A percentile compares a stretch with the other conserved stretches of the same genome.
Evolutionary conservation across 75 land plant genomes (phyloP).

Genomic region (Pinus taeda): DNA sequence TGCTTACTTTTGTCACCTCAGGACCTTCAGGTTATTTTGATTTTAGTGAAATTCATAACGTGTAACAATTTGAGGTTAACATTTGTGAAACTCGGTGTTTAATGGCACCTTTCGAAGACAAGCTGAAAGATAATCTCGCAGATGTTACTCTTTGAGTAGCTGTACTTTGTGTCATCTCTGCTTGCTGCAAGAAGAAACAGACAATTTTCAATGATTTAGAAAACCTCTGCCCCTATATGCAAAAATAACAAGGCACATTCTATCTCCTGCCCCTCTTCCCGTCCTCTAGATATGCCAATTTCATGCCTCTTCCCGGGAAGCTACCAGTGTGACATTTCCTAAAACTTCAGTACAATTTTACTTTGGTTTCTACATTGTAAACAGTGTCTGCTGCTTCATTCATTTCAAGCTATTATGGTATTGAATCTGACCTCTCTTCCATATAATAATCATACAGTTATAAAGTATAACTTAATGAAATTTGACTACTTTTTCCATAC

Average conservation of each 20-base stretch:
- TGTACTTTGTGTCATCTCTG: not conserved
- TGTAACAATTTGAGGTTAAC: not conserved
- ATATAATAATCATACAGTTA: not conserved
- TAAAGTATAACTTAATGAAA: too few relatives aligned
- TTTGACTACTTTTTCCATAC: not conserved
- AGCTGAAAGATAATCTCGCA: not conserved
- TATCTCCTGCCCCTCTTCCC: not conserved
- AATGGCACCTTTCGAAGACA: not conserved
- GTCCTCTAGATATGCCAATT: constrained; percentile 1
- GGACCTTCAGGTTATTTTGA: not conserved
- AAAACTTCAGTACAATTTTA: not conserved
- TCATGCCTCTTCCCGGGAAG: not conserved
- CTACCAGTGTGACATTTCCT: not conserved
- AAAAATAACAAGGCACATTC: not conserved
- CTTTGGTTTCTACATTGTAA: not conserved
- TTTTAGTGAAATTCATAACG: not conserved
- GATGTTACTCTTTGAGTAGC: not conserved
- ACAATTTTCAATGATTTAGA: not conserved
- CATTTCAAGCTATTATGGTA: not conserved
- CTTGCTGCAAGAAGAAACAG: constrained; percentile 3
- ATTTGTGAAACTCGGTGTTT: not conserved
- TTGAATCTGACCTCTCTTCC: not conserved
- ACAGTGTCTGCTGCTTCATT: not conserved
- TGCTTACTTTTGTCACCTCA: not conserved
- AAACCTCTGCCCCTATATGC: not conserved